Percentiles rank a stretch among this genome's conserved stretches.
phyloP scores from a whole-genome alignment of 139 green algal genomes.

The Diplosphaera chodatii region DNA sequence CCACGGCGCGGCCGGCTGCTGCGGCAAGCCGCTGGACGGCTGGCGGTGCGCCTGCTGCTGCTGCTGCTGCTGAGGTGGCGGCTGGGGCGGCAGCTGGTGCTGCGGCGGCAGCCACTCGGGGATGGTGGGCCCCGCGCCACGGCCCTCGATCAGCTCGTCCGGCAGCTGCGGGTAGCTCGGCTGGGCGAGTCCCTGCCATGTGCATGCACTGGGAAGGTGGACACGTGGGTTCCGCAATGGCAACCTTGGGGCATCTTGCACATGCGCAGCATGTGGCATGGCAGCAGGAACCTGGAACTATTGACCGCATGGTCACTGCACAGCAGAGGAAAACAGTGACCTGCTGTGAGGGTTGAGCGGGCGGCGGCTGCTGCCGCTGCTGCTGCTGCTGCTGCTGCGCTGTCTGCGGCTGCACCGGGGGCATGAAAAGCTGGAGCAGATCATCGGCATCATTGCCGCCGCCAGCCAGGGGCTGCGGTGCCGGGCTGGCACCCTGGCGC shows the following conservation, averaged over 20 bases:
- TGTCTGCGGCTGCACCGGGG: not conserved
- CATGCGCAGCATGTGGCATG: too few species aligned
- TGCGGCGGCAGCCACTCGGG: not conserved
- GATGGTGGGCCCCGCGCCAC: not conserved
- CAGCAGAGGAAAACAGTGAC: too few species aligned
- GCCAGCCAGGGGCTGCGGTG: not conserved
- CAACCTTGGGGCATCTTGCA: too few species aligned
- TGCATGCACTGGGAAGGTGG: too few species aligned
- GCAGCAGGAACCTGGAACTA: too few species aligned
- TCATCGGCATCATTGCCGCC: not conserved
- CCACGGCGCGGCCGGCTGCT: not conserved
- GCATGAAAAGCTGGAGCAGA: not conserved
- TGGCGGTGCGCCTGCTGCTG: constrained; percentile 13
- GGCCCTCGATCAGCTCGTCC: not conserved
- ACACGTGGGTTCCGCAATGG: too few species aligned
- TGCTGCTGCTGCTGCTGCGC: constrained; percentile 23
- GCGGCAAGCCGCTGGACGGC: not conserved
- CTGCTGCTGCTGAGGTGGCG: too few species aligned
- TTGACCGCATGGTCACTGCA: too few species aligned
- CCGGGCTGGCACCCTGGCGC: not conserved
- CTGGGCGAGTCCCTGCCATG: not conserved
- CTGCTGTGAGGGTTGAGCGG: too few species aligned
- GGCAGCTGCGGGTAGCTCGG: not conserved
- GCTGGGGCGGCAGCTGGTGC: constrained; percentile 9
- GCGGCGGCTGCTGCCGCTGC: constrained; percentile 9